Evolutionary conservation across 2,329 filamentous ascomycete genomes (phyloP).

Genomic region (Colletotrichum musicola): DNA sequence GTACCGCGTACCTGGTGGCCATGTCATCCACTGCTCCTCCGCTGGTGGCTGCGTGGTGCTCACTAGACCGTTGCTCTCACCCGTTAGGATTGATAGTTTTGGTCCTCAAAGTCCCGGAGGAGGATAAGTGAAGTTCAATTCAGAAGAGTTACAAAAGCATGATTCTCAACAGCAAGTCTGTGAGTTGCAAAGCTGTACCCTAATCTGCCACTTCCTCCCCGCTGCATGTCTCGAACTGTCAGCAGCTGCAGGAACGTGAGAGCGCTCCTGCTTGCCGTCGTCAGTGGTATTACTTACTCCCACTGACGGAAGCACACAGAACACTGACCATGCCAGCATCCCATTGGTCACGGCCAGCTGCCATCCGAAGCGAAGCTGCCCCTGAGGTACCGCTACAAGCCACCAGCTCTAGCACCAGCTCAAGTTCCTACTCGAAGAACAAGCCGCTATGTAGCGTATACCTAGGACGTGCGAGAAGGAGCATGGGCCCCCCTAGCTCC

Average conservation of each 20-base stretch:
- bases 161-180: no score
- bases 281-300: slow-evolving; percentile 1
- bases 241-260: slow-evolving; percentile 30
- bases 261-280: not conserved
- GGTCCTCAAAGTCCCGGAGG: not conserved
- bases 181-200: no score
- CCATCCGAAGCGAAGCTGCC: slow-evolving; percentile 23
- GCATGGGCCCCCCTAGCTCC: no score
- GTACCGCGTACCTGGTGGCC: slow-evolving; percentile 21
- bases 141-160: not conserved
- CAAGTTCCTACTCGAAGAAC: not conserved
- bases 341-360: slow-evolving; percentile 15
- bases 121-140: not conserved
- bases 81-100: not conserved
- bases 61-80: slow-evolving; percentile 3
- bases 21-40: slow-evolving; percentile 19
- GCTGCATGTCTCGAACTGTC: slow-evolving; percentile 10
- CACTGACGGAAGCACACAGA: slow-evolving; percentile 13
- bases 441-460: not conserved
- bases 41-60: slow-evolving; percentile 4
- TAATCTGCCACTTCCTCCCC: not conserved
- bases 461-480: not conserved
- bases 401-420: not conserved
- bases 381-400: not conserved
- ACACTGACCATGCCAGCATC: not conserved